Percentiles rank a stretch among this genome's conserved stretches.
These are phyloP conservation scores for Chaetomium globosum DNA, from an alignment of 2,329 filamentous ascomycete species.

Conservation along the genomic window DNA sequence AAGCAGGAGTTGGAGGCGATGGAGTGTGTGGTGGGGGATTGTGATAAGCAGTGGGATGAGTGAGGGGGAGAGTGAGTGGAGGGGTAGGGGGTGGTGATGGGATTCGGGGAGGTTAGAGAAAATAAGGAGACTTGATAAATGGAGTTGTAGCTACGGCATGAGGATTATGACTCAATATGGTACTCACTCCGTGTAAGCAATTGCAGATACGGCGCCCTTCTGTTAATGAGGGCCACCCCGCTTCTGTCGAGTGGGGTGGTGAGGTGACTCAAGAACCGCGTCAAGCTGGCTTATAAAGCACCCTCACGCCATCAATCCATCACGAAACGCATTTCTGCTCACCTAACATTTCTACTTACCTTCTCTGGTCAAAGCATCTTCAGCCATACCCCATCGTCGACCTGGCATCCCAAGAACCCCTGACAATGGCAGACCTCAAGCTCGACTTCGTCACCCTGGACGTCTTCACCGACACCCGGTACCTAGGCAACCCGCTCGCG, in stretches of 20 bases:
- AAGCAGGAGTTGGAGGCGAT: constrained; percentile 24
- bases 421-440: constrained; percentile 26
- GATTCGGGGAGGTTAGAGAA: neutral
- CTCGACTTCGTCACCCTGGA: constrained; percentile 58
- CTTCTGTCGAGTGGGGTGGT: constrained; percentile 7
- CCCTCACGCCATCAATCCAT: neutral
- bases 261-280: neutral
- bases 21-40: constrained; percentile 21
- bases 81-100: neutral
- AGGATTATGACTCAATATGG: no score
- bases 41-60: constrained; percentile 11
- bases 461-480: constrained; percentile 58
- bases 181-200: neutral
- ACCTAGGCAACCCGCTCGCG: constrained; percentile 63
- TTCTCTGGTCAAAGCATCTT: neutral
- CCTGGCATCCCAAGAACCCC: neutral
- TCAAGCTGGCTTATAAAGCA: constrained; percentile 1
- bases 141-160: no score
- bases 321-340: neutral
- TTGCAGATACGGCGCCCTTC: neutral
- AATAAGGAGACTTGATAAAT: neutral
- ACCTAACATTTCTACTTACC: neutral
- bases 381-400: no score
- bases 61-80: neutral
- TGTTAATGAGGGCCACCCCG: neutral